Conservation (phyloP, 345 rosid genomes). For the Euclidium syriacum region DNA sequence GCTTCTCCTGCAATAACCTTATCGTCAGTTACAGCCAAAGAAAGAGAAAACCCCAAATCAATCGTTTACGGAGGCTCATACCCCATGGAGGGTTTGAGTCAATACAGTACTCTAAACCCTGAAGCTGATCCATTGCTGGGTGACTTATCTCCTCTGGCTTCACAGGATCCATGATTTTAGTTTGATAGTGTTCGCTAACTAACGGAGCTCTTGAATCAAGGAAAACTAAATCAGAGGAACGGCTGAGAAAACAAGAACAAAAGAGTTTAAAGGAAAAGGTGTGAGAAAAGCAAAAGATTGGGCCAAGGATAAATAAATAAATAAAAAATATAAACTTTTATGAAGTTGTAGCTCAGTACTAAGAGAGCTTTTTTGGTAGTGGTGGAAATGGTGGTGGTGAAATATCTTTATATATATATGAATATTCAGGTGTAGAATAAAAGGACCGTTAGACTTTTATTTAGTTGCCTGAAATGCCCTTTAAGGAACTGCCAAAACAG, state of each 20-base stretch:
- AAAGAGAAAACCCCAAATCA: background rate
- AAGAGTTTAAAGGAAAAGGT: constrained; percentile 2
- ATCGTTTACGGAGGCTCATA: constrained; percentile 19
- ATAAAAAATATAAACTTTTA: too few species aligned
- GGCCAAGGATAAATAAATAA: background rate
- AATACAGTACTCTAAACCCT: constrained; percentile 95
- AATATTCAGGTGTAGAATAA: background rate
- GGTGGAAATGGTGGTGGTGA: constrained; percentile 23
- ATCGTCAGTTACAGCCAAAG: background rate
- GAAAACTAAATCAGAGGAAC: constrained; percentile 11
- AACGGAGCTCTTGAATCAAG: background rate
- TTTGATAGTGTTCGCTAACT: constrained; percentile 28
- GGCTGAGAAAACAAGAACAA: constrained; percentile 10
- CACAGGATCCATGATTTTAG: constrained; percentile 59
- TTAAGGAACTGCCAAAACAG: constrained; percentile 34
- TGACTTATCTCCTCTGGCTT: constrained; percentile 88
- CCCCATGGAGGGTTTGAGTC: constrained; percentile 99
- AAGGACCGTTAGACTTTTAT: constrained; percentile 15
- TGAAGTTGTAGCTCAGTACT: constrained; percentile 23
- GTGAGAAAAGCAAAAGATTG: constrained; percentile 4
- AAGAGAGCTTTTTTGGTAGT: constrained; percentile 30
- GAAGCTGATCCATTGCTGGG: constrained; percentile 98
- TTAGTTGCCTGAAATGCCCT: constrained; percentile 22
- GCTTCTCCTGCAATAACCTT: constrained; percentile 69
- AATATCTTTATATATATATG: background rate